phyloP scores from a whole-genome alignment of 108 stramenopile genomes.

The Thalassiosira profunda region DNA sequence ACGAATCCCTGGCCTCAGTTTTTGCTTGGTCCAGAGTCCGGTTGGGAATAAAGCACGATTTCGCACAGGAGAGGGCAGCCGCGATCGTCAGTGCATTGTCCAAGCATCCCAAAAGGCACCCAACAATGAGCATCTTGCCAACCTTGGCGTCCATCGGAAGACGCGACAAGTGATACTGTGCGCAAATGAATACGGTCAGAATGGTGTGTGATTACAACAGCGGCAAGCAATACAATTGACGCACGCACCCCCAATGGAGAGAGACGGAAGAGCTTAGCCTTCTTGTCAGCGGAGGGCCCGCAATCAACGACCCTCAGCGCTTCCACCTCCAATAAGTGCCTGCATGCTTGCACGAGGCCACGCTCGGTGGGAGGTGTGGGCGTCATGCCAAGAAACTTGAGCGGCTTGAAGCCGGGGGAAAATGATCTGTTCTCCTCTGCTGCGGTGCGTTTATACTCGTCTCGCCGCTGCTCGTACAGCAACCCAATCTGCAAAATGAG shows the following conservation, averaged over 20 bases:
- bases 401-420: constrained; percentile 25
- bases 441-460: constrained; percentile 11
- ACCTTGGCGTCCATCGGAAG: constrained; percentile 90
- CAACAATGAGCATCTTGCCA: constrained; percentile 75
- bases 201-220: background rate
- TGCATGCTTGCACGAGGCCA: constrained; percentile 56
- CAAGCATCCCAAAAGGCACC: constrained; percentile 69
- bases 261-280: constrained; percentile 41
- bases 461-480: constrained; percentile 52
- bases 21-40: constrained; percentile 3
- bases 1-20: constrained; percentile 25
- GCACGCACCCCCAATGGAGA: constrained; percentile 73
- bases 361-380: constrained; percentile 80
- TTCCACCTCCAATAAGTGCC: constrained; percentile 67
- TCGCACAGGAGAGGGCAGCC: constrained; percentile 56
- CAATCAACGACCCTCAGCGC: constrained; percentile 48
- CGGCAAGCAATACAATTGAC: background rate
- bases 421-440: background rate
- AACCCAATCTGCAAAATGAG: constrained; percentile 75
- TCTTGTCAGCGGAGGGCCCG: constrained; percentile 8
- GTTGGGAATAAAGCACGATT: constrained; percentile 42
- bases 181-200: no score
- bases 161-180: constrained; percentile 79
- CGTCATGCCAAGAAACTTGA: constrained; percentile 72
- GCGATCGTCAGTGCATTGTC: constrained; percentile 81